Conservation (phyloP, 306 rosid species). For the Vigna mungo region DNA sequence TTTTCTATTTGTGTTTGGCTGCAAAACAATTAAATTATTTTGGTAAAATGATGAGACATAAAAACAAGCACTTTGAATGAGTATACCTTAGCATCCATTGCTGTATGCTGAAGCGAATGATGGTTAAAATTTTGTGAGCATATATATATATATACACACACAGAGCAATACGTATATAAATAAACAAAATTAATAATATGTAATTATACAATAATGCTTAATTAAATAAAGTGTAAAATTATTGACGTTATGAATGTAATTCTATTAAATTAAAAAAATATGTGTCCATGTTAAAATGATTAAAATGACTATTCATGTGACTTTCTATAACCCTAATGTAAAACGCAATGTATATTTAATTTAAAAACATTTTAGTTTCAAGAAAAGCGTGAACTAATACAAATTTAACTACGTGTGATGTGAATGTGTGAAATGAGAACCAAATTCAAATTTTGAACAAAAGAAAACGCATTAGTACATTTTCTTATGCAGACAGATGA, state of each 20-base stretch:
- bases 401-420: background rate
- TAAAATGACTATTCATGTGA: background rate
- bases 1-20: no score
- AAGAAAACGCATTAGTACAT: background rate
- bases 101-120: background rate
- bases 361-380: no score
- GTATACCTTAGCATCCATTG: background rate
- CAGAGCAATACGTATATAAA: no score
- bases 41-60: background rate
- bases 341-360: no score
- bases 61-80: background rate
- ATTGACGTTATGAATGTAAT: background rate
- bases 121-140: background rate
- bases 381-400: no score
- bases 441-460: constrained; percentile 8
- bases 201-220: no score
- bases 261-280: no score
- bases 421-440: background rate
- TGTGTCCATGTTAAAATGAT: no score
- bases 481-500: background rate
- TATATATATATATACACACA: background rate
- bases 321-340: background rate
- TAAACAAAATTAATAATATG: no score
- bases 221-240: no score
- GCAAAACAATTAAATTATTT: background rate